These are phyloP conservation scores for Torulaspora maleeae DNA, from an alignment of 805 yeast species.

Conservation along the genomic window DNA sequence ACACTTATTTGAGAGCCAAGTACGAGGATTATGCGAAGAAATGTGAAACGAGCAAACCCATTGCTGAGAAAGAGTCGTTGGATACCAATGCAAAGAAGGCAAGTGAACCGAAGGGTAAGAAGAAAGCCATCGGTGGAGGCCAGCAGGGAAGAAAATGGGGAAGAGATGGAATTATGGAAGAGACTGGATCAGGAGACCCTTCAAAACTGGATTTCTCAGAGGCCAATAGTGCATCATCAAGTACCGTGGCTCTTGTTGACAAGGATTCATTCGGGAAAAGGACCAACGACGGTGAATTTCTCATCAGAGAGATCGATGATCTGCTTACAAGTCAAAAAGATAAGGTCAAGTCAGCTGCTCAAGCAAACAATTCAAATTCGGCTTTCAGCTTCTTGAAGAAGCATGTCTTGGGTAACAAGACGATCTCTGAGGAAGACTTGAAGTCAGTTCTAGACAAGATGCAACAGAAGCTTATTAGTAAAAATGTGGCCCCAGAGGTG, in stretches of 20 bases:
- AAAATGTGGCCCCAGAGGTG: constrained; percentile 88
- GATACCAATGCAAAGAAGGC: constrained; percentile 9
- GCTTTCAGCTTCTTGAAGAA: constrained; percentile 55
- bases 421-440: constrained; percentile 58
- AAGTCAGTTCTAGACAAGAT: constrained; percentile 60
- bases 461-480: constrained; percentile 71
- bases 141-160: constrained; percentile 62
- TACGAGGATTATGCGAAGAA: constrained; percentile 21
- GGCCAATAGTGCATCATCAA: constrained; percentile 17
- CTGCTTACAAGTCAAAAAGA: constrained; percentile 21
- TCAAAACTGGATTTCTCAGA: constrained; percentile 54
- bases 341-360: constrained; percentile 41
- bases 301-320: constrained; percentile 57
- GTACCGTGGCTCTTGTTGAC: constrained; percentile 27
- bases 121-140: constrained; percentile 20
- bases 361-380: constrained; percentile 22
- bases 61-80: constrained; percentile 14
- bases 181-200: constrained; percentile 38
- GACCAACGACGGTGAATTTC: constrained; percentile 52
- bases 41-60: constrained; percentile 2
- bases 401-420: constrained; percentile 64
- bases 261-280: constrained; percentile 39
- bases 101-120: constrained; percentile 16
- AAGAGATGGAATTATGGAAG: constrained; percentile 53
- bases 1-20: constrained; percentile 38